phyloP scores from a whole-genome alignment of 2,329 filamentous ascomycete species.

The Orbilia oligospora region DNA sequence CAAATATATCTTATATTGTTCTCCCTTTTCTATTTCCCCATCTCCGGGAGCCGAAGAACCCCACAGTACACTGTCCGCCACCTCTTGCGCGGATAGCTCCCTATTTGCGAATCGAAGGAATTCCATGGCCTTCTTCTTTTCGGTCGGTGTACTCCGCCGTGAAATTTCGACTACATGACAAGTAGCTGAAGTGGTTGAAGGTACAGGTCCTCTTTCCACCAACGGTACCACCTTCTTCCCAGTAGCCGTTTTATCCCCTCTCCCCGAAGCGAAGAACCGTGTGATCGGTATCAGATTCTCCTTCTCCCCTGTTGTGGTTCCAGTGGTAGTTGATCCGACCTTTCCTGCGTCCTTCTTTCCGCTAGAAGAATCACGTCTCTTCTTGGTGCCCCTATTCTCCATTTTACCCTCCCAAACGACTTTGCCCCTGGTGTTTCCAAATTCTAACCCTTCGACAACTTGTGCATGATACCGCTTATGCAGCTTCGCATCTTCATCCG shows the following conservation, averaged over 20 bases:
- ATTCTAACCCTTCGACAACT: constrained; percentile 74
- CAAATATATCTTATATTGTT: constrained; percentile 75
- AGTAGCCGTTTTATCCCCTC: constrained; percentile 16
- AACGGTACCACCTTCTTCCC: constrained; percentile 18
- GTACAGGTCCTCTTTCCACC: not conserved
- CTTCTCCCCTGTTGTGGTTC: constrained; percentile 65
- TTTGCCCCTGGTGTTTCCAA: constrained; percentile 67
- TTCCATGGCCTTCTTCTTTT: constrained; percentile 72
- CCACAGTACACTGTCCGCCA: constrained; percentile 74
- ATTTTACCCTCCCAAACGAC: constrained; percentile 43
- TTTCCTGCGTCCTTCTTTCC: constrained; percentile 65
- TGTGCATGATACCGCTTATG: constrained; percentile 77
- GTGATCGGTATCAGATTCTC: constrained; percentile 24
- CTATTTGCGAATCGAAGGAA: constrained; percentile 76
- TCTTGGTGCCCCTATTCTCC: not conserved
- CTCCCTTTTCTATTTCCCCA: constrained; percentile 64
- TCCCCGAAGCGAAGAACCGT: constrained; percentile 33
- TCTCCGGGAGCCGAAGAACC: constrained; percentile 66
- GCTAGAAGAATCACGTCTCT: not conserved
- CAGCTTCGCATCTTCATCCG: constrained; percentile 74
- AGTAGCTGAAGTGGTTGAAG: constrained; percentile 5
- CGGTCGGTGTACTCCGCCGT: constrained; percentile 70
- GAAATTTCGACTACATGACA: constrained; percentile 73
- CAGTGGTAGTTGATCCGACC: constrained; percentile 46
- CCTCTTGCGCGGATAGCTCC: constrained; percentile 74